phyloP scores from a whole-genome alignment of 2,329 filamentous ascomycete genomes.

The Colletotrichum spaethianum region DNA sequence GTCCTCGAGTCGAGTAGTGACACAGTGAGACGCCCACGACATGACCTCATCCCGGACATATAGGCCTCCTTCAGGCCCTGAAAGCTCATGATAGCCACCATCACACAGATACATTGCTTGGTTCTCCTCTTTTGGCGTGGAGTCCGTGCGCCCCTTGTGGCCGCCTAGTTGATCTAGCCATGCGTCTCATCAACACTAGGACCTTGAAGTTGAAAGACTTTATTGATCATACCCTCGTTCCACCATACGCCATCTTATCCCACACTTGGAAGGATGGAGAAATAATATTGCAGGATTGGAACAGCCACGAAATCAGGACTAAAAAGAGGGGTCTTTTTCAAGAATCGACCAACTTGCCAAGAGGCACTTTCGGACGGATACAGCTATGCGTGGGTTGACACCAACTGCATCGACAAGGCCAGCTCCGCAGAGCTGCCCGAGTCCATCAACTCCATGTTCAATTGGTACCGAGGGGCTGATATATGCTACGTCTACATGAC shows the following conservation, averaged over 20 bases:
- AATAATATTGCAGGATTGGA: slow-evolving; percentile 25
- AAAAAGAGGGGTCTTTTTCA: not conserved
- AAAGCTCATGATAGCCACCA: too few relatives aligned
- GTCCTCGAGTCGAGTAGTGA: slow-evolving; percentile 50
- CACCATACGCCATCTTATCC: slow-evolving; percentile 38
- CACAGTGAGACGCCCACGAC: slow-evolving; percentile 52
- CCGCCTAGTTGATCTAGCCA: not conserved
- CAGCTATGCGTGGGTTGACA: slow-evolving; percentile 14
- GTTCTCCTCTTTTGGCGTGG: too few relatives aligned
- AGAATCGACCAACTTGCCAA: not conserved
- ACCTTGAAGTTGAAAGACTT: slow-evolving; percentile 12
- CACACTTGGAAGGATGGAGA: slow-evolving; percentile 38
- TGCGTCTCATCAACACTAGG: slow-evolving; percentile 16
- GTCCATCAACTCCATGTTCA: slow-evolving; percentile 40
- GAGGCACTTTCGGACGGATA: not conserved
- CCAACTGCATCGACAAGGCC: slow-evolving; percentile 25
- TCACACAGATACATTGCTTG: too few relatives aligned
- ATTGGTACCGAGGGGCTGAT: slow-evolving; percentile 39
- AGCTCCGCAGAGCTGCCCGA: slow-evolving; percentile 32
- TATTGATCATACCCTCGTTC: not conserved
- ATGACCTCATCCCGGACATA: too few relatives aligned
- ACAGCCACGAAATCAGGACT: rapidly evolving
- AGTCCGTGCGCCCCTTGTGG: too few relatives aligned
- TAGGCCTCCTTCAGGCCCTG: too few relatives aligned
- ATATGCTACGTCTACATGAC: slow-evolving; percentile 45